Percentiles rank a stretch among this genome's conserved stretches.
Conservation (phyloP, 306 rosid genomes). For the Gleditsia sinensis region DNA sequence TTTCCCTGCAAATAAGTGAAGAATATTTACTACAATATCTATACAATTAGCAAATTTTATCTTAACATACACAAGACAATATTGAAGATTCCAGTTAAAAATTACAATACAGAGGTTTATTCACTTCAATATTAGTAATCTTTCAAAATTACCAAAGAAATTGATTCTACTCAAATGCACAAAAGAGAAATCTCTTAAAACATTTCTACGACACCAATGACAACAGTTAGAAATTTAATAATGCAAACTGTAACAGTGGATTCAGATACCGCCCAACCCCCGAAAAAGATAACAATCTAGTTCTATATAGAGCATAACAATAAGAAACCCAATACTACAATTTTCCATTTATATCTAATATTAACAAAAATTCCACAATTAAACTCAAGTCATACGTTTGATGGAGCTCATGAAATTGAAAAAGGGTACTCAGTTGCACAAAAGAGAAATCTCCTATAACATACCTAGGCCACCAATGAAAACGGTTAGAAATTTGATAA, state of each 20-base stretch:
- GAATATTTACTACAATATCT: background rate
- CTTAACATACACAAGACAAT: background rate
- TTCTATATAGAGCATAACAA: background rate
- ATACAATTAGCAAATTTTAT: background rate
- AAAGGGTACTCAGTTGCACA: background rate
- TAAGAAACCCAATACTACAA: background rate
- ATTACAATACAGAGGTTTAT: background rate
- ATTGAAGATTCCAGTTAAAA: background rate
- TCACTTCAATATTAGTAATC: background rate
- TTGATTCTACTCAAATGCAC: background rate
- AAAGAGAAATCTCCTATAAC: background rate
- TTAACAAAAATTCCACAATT: too few relatives aligned
- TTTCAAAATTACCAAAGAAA: background rate
- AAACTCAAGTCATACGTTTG: too few relatives aligned
- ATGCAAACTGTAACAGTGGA: background rate
- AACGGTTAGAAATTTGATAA: background rate
- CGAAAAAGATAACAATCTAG: background rate
- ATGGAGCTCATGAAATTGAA: too few relatives aligned
- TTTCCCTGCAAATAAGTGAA: conserved; percentile 41
- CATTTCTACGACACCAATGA: background rate
- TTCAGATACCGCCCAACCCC: background rate
- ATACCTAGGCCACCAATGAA: background rate
- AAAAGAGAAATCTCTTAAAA: background rate
- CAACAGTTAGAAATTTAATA: background rate
- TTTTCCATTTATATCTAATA: background rate